Evolutionary conservation across 2,329 filamentous ascomycete genomes (phyloP).

Genomic region (Orbilia blumenaviensis): DNA sequence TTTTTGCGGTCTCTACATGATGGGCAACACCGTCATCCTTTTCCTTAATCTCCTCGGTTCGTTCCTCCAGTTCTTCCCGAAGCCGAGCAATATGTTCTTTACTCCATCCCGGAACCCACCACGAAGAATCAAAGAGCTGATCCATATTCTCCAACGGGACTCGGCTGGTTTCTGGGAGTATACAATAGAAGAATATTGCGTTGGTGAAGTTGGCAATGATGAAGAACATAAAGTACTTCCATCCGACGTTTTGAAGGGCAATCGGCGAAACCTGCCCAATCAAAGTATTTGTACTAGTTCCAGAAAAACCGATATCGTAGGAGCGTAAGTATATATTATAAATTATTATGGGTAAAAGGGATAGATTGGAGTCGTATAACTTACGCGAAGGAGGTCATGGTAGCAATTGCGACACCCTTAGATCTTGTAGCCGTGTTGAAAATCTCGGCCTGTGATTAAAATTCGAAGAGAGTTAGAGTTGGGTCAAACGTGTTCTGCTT

Average conservation of each 20-base stretch:
- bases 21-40: slow-evolving; percentile 62
- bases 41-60: slow-evolving; percentile 68
- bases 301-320: no score
- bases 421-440: slow-evolving; percentile 79
- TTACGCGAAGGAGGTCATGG: slow-evolving; percentile 73
- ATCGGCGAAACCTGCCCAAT: slow-evolving; percentile 75
- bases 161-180: slow-evolving; percentile 73
- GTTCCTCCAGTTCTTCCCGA: slow-evolving; percentile 69
- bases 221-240: slow-evolving; percentile 68
- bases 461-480: slow-evolving; percentile 56
- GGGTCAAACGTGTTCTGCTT: background rate
- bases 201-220: slow-evolving; percentile 74
- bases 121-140: slow-evolving; percentile 72
- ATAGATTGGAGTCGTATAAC: background rate
- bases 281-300: slow-evolving; percentile 66
- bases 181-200: slow-evolving; percentile 73
- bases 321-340: slow-evolving; percentile 1
- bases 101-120: slow-evolving; percentile 69
- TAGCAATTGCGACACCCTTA: slow-evolving; percentile 78
- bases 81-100: slow-evolving; percentile 62
- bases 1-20: slow-evolving; percentile 13
- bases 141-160: slow-evolving; percentile 75
- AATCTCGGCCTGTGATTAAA: slow-evolving; percentile 70
- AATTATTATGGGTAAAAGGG: background rate
- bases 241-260: slow-evolving; percentile 64